phyloP scores from a whole-genome alignment of 345 rosid genomes.

The Viola odorata region DNA sequence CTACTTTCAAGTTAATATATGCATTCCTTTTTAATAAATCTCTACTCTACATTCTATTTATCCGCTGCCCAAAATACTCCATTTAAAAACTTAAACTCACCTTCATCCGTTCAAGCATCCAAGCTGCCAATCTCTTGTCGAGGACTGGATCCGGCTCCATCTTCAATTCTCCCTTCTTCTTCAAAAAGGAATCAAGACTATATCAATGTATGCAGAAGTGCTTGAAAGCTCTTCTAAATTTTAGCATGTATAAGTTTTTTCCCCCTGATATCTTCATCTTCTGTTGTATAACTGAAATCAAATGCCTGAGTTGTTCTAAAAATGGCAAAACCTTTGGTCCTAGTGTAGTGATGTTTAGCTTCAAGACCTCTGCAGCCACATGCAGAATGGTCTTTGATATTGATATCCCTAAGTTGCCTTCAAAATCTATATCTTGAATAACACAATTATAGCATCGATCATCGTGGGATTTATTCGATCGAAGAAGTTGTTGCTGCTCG shows the following conservation, averaged over 20 bases:
- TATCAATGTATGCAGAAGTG: no score
- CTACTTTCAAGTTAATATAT: no score
- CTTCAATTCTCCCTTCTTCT: no score
- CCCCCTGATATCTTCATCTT: background rate
- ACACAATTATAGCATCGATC: background rate
- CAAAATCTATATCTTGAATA: constrained; percentile 4
- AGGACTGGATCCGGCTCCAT: no score
- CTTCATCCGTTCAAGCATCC: no score
- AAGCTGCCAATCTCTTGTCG: no score
- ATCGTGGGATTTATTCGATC: constrained; percentile 2
- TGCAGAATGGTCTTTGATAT: background rate
- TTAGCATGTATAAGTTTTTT: background rate
- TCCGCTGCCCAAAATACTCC: no score
- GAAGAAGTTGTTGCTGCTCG: constrained; percentile 7
- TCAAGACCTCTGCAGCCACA: constrained; percentile 1
- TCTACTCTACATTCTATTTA: no score
- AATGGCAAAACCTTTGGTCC: constrained; percentile 10
- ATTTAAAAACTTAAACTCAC: no score
- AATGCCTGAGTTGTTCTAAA: constrained; percentile 4
- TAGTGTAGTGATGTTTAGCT: background rate
- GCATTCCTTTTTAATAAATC: no score
- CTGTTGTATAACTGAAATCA: background rate
- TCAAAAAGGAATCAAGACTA: no score
- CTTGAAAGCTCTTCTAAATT: constrained; percentile 7
- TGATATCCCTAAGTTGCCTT: background rate